These are phyloP conservation scores for Aspergillus ostianus DNA, from an alignment of 495 filamentous ascomycete species.

Conservation along the genomic window DNA sequence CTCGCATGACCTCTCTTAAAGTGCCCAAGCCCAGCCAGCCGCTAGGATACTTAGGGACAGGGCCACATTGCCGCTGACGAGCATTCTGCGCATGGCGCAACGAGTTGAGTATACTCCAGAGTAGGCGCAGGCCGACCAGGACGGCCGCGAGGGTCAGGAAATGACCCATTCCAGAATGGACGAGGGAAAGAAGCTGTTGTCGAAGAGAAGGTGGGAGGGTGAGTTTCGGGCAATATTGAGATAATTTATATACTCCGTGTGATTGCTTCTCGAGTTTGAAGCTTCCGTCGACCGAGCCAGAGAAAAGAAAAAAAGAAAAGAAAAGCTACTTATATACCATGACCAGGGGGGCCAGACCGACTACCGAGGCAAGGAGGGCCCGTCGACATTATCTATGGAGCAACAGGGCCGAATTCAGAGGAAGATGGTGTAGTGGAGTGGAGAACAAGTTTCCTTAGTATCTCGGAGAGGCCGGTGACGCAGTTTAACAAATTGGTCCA, in stretches of 20 bases:
- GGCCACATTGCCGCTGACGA: constrained; percentile 27
- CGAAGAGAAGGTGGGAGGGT: background rate
- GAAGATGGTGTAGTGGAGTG: background rate
- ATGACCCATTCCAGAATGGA: background rate
- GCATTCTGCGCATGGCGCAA: constrained; percentile 32
- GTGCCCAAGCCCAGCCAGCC: constrained; percentile 32
- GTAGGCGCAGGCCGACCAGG: constrained; percentile 26
- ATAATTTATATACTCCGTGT: background rate
- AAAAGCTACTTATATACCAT: no score
- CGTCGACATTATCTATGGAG: background rate
- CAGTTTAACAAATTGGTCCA: background rate
- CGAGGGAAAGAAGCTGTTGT: background rate
- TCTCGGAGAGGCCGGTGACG: background rate
- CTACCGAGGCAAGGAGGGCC: no score
- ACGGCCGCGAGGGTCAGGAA: constrained; percentile 23
- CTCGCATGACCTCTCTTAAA: constrained; percentile 25
- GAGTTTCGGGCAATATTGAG: background rate
- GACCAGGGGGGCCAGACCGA: no score
- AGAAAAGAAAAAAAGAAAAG: no score
- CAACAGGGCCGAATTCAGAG: background rate
- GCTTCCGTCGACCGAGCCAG: no score
- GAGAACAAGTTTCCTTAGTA: background rate
- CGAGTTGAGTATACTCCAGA: constrained; percentile 23
- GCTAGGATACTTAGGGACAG: constrained; percentile 33
- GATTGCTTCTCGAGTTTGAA: no score